phyloP scores from a whole-genome alignment of 2,329 filamentous ascomycete genomes.

The Blastomyces parvus region DNA sequence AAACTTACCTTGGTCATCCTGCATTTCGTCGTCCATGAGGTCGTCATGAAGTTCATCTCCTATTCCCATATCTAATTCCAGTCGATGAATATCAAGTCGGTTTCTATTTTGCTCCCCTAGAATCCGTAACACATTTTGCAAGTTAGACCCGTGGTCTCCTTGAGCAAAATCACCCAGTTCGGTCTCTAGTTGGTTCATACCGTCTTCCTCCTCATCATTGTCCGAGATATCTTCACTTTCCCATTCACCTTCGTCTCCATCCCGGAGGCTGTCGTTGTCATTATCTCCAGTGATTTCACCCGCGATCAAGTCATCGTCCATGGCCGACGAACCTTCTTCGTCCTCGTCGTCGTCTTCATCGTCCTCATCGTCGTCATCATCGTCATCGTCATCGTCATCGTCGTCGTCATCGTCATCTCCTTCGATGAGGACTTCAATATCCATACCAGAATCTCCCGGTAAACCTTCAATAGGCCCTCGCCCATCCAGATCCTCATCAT shows the following conservation, averaged over 20 bases:
- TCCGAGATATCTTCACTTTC: conserved; percentile 41
- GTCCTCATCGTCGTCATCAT: conserved; percentile 46
- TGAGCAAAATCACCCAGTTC: conserved; percentile 34
- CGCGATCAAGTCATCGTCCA: conserved; percentile 44
- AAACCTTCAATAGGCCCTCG: conserved; percentile 64
- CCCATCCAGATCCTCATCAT: conserved; percentile 67
- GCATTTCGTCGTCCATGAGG: conserved; percentile 44
- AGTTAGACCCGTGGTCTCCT: conserved; percentile 32
- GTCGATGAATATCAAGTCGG: conserved; percentile 33
- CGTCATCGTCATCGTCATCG: conserved; percentile 48
- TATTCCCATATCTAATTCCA: conserved; percentile 37
- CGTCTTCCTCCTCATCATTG: conserved; percentile 35
- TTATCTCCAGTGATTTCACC: conserved; percentile 49
- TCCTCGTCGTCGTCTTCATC: conserved; percentile 49
- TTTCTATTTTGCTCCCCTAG: conserved; percentile 28
- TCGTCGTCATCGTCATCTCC: conserved; percentile 54
- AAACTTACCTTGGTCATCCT: conserved; percentile 46
- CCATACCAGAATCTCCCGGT: conserved; percentile 51
- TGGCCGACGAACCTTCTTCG: conserved; percentile 53
- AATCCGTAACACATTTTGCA: conserved; percentile 40
- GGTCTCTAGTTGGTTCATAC: conserved; percentile 36
- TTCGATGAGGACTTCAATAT: conserved; percentile 84
- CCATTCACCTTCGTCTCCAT: conserved; percentile 42
- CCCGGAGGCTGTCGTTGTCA: conserved; percentile 41
- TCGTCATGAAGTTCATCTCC: conserved; percentile 41